A percentile compares a stretch with the other conserved stretches of the same genome.
Conservation (phyloP, 306 rosid species). For the Carpinus fangiana region DNA sequence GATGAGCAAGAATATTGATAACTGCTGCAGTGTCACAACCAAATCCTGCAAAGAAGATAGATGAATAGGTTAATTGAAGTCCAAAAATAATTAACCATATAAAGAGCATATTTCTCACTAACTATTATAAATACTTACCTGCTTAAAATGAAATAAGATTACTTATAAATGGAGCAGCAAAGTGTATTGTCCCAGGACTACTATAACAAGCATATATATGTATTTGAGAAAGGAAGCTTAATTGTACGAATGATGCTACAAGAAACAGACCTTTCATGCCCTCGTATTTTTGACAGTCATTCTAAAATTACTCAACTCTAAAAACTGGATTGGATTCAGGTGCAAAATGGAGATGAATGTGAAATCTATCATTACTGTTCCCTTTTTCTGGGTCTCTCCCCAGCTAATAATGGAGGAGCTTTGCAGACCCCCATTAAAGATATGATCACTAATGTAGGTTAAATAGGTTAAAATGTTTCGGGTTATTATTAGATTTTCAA, state of each 20-base stretch:
- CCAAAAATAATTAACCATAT: not conserved
- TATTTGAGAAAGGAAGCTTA: not conserved
- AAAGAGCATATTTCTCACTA: not conserved
- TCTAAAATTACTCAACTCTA: not conserved
- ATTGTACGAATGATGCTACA: not conserved
- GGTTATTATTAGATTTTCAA: no score
- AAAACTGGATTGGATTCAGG: no score
- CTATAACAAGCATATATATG: not conserved
- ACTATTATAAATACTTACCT: not conserved
- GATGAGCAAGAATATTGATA: slow-evolving; percentile 66
- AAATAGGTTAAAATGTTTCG: no score
- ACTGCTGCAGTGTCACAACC: slow-evolving; percentile 75
- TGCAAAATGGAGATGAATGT: no score
- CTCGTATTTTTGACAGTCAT: not conserved
- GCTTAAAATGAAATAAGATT: not conserved
- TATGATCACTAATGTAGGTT: no score
- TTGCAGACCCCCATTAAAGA: no score
- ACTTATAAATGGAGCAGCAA: not conserved
- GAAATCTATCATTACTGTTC: no score
- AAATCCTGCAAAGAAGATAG: slow-evolving; percentile 45
- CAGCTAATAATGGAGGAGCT: no score
- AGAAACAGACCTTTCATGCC: not conserved
- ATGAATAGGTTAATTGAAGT: not conserved
- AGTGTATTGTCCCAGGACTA: not conserved
- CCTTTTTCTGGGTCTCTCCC: no score